phyloP scores from a whole-genome alignment of 805 yeast species.

The Candida pini region DNA sequence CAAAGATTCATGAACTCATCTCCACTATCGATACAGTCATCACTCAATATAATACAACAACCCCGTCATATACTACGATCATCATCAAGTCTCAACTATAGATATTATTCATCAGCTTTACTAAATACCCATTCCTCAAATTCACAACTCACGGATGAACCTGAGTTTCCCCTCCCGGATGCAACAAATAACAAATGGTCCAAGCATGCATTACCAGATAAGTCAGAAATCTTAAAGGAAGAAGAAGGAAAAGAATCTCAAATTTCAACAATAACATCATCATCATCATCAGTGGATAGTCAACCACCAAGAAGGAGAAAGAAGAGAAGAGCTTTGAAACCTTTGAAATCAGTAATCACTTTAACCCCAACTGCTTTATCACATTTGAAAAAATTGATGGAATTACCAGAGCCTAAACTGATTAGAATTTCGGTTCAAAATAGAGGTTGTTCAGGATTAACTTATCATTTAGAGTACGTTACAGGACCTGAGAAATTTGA shows the following conservation, averaged over 20 bases:
- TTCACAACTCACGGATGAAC: too few species aligned
- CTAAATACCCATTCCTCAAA: too few species aligned
- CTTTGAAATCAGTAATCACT: slow-evolving; percentile 86
- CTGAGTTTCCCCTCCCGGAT: too few species aligned
- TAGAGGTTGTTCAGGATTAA: slow-evolving; percentile 94
- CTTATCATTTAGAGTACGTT: slow-evolving; percentile 89
- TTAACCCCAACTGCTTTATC: slow-evolving; percentile 68
- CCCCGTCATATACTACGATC: too few species aligned
- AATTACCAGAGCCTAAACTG: slow-evolving; percentile 82
- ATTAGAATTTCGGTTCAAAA: slow-evolving; percentile 92
- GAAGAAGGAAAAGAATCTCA: slow-evolving; percentile 1
- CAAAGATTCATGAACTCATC: too few species aligned
- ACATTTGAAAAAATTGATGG: slow-evolving; percentile 62
- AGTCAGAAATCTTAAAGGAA: slow-evolving; percentile 5
- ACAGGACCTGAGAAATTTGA: slow-evolving; percentile 90
- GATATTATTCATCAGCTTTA: too few species aligned
- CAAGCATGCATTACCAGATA: slow-evolving; percentile 24
- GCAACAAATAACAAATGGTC: slow-evolving; percentile 21
- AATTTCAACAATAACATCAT: slow-evolving; percentile 2
- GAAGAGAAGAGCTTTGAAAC: slow-evolving; percentile 63
- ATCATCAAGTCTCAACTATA: too few species aligned
- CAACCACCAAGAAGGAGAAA: slow-evolving; percentile 13
- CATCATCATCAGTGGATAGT: too few species aligned
- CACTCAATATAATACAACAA: too few species aligned
- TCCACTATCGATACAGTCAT: too few species aligned